Evolutionary conservation across 257 asterid species (phyloP).

Genomic region (Petunia secreta): DNA sequence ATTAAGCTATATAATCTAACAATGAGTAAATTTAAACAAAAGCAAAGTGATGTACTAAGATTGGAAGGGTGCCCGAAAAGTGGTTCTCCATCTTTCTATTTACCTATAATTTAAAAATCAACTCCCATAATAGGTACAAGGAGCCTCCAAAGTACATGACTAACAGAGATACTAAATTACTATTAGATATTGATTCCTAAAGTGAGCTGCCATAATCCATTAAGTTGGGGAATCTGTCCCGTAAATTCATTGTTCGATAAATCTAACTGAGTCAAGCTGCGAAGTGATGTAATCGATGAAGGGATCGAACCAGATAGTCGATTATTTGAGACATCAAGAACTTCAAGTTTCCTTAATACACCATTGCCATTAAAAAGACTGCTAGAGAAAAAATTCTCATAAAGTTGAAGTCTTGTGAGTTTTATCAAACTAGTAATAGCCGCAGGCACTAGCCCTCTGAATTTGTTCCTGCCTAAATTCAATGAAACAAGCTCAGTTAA

Average conservation of each 20-base stretch:
- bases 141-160: neutral
- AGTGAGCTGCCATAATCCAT: conserved; percentile 48
- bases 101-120: neutral
- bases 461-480: conserved; percentile 45
- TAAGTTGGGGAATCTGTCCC: conserved; percentile 48
- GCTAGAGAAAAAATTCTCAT: conserved; percentile 51
- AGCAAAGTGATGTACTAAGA: too few relatives aligned
- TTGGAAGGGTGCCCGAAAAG: neutral
- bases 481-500: conserved; percentile 43
- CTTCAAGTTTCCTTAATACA: conserved; percentile 38
- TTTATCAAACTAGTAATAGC: conserved; percentile 36
- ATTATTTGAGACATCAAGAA: conserved; percentile 42
- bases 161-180: neutral
- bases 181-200: neutral
- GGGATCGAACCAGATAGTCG: conserved; percentile 49
- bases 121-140: neutral
- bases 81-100: neutral
- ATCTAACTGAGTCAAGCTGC: conserved; percentile 35
- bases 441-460: conserved; percentile 50
- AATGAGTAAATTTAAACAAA: too few relatives aligned
- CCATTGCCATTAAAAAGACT: conserved; percentile 34
- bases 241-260: conserved; percentile 43
- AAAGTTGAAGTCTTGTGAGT: conserved; percentile 41
- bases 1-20: too few relatives aligned
- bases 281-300: conserved; percentile 28